These are phyloP conservation scores for Lotmaria passim DNA, from an alignment of 208 protist genomes.

Conservation along the genomic window DNA sequence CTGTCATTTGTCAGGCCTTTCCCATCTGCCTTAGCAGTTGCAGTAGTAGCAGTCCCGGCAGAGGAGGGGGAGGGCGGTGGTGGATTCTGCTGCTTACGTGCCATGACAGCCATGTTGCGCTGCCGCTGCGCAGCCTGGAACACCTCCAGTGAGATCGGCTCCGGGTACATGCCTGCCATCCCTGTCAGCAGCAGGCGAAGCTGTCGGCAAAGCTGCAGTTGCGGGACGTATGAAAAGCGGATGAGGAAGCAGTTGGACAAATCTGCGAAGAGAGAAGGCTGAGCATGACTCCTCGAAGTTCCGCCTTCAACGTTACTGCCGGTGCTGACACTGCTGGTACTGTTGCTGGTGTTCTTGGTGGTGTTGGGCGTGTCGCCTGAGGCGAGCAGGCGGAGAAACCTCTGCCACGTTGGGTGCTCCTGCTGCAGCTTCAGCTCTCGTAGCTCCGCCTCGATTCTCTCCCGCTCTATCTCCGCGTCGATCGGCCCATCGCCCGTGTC, in stretches of 20 bases:
- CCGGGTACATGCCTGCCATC: conserved; percentile 31
- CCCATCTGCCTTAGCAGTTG: background rate
- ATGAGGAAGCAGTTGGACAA: conserved; percentile 28
- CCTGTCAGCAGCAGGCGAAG: conserved; percentile 47
- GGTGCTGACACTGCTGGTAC: background rate
- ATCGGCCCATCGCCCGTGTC: conserved; percentile 5
- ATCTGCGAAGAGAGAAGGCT: background rate
- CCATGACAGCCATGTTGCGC: conserved; percentile 34
- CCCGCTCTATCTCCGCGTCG: background rate
- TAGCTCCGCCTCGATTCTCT: conserved; percentile 11
- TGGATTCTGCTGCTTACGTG: conserved; percentile 10
- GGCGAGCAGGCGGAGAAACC: background rate
- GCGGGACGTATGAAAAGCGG: conserved; percentile 58
- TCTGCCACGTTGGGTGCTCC: conserved; percentile 5
- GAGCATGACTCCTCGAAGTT: too few species aligned
- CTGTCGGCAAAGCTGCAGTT: conserved; percentile 60
- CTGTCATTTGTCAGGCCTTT: too few species aligned
- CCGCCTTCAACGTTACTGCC: background rate
- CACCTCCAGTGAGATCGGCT: conserved; percentile 26
- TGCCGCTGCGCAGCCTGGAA: conserved; percentile 46
- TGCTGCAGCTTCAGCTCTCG: conserved; percentile 9
- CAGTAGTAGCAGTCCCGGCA: background rate
- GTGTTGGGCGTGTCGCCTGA: background rate
- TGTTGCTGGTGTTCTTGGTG: background rate
- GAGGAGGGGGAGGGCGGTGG: background rate